Base-by-base conservation (phyloP, 2,329 filamentous ascomycete genomes). In the Harringtonia lauricola region DNA sequence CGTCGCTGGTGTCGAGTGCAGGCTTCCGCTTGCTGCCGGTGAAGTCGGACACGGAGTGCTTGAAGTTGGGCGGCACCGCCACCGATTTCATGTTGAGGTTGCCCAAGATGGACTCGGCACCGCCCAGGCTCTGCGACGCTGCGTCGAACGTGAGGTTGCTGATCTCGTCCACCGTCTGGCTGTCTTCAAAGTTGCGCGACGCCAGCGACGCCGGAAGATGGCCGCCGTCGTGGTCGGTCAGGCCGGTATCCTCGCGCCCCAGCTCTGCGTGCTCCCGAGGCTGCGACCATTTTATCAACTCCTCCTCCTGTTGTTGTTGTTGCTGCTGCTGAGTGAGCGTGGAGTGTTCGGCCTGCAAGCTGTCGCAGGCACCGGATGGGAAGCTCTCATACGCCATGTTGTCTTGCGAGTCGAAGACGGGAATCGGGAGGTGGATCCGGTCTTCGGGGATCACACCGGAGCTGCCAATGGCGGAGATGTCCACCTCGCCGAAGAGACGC, bases 1-100 rank as follows among this genome's bases (percentile, higher is more conserved):
- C 74, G 41, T 74, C 74, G 50, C 71, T 74, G 2, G 63, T 65
- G 36, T 74, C 71, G 28, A 62, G 41, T 1, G 63, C 66, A 2
- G 72, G 67, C 49, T 77, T 78, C 38, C 75, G 63, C 55, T 79
- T 79, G 59, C 74, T 78, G 4, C 67, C 63, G 34, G 61, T 68
- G 19, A 73, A 60, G 35, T 57, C 53, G 47, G 48, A 52, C 28
- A 47, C 42, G 28, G 50, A 51, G 29, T 49, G 53, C 22, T 43
- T 52, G 28, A 56, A 46, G 34, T 44, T 39, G 13, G 55, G 45
- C 2, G 54, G 52, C 42, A 46, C 56, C 45, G 47, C 56, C 17
- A 56, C 37, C 1, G 65, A 67, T 42, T 64, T 64, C 61, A 67
- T 65, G 46, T 67, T 66, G 7, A 68, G 55, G 33, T 66, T 61